A percentile compares a stretch with the other conserved stretches of the same genome.
Conservation (phyloP, 176 grass and related monocot genomes). For the Aegilops bicornis region DNA sequence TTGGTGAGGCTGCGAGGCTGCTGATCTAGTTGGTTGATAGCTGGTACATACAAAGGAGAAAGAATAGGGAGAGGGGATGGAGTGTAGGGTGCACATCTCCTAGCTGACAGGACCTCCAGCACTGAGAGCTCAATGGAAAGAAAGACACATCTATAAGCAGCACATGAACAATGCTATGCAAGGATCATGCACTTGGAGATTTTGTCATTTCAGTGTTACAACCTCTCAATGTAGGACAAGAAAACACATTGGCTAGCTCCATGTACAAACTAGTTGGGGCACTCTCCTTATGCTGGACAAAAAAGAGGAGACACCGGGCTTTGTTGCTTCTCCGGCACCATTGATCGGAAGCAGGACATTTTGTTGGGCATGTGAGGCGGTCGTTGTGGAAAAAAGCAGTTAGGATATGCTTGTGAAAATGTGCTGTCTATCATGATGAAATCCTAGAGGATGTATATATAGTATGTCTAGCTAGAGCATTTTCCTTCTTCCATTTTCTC, state of each 20-base stretch:
- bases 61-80: slow-evolving; percentile 25
- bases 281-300: neutral
- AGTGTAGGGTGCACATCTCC: slow-evolving; percentile 27
- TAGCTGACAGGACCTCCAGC: slow-evolving; percentile 34
- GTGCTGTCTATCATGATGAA: neutral
- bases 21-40: slow-evolving; percentile 16
- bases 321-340: slow-evolving; percentile 21
- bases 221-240: slow-evolving; percentile 21
- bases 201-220: neutral
- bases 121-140: slow-evolving; percentile 37
- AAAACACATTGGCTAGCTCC: neutral
- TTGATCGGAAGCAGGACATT: neutral
- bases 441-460: neutral
- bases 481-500: neutral
- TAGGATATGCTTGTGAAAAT: neutral
- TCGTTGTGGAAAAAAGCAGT: slow-evolving; percentile 5
- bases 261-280: neutral
- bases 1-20: slow-evolving; percentile 23
- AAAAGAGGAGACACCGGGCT: neutral
- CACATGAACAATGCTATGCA: slow-evolving; percentile 35
- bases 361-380: neutral
- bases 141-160: slow-evolving; percentile 1
- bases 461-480: neutral
- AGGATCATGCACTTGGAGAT: neutral
- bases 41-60: slow-evolving; percentile 8